Evolutionary conservation across 2,329 filamentous ascomycete genomes (phyloP).

Genomic region (Aspergillus luchuensis): DNA sequence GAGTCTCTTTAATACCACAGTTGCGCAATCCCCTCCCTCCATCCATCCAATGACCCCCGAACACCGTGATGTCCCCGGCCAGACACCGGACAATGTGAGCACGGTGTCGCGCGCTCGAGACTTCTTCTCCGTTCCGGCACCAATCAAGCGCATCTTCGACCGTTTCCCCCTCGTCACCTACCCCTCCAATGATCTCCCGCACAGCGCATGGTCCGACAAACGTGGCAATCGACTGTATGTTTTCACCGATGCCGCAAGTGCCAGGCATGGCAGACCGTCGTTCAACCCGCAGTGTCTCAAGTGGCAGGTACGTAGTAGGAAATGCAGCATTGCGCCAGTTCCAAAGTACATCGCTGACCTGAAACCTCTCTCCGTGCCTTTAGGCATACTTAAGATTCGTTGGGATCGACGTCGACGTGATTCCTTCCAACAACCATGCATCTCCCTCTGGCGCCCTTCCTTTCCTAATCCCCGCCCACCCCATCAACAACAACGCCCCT

Average conservation of each 20-base stretch:
- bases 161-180: constrained; percentile 77
- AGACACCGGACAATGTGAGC: constrained; percentile 26
- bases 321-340: background rate
- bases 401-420: constrained; percentile 65
- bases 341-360: constrained; percentile 3
- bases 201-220: constrained; percentile 54
- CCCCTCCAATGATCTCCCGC: constrained; percentile 72
- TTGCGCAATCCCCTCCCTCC: constrained; percentile 1
- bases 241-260: constrained; percentile 70
- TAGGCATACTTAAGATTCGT: constrained; percentile 83
- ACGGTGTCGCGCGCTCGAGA: constrained; percentile 28
- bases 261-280: constrained; percentile 65
- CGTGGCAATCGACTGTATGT: constrained; percentile 68
- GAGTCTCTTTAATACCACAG: background rate
- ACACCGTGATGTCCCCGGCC: constrained; percentile 26
- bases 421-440: constrained; percentile 86
- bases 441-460: constrained; percentile 87
- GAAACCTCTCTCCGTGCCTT: background rate
- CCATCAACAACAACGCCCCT: constrained; percentile 45
- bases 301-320: constrained; percentile 79
- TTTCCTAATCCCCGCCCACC: constrained; percentile 69
- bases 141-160: constrained; percentile 82
- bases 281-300: constrained; percentile 93
- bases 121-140: constrained; percentile 59
- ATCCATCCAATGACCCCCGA: constrained; percentile 30